A percentile compares a stretch with the other conserved stretches of the same genome.
Evolutionary conservation across 441 rosid species (phyloP).

Genomic region (Hura crepitans): DNA sequence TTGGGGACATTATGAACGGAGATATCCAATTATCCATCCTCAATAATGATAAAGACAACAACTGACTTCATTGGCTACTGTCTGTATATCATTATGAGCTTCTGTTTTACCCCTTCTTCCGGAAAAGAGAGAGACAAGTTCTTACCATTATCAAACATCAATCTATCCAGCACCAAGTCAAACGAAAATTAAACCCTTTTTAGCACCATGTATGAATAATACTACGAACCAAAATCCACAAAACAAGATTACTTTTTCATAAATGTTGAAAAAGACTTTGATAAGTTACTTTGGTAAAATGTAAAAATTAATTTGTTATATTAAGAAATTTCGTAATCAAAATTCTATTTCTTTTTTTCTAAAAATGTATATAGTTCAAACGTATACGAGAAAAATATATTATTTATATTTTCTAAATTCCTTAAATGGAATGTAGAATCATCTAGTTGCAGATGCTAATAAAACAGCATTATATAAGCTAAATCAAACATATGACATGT

Average conservation of each 20-base stretch:
- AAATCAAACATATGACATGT: neutral
- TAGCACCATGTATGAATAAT: neutral
- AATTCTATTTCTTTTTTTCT: no score
- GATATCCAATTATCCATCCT: no score
- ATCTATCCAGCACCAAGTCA: neutral
- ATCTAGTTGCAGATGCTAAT: neutral
- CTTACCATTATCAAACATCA: neutral
- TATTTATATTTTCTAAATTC: no score
- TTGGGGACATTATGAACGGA: neutral
- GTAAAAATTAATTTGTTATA: no score
- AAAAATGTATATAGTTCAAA: neutral
- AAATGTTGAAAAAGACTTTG: no score
- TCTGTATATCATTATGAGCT: neutral
- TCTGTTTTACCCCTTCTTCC: neutral
- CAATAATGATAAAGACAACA: neutral
- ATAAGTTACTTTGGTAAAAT: no score
- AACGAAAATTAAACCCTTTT: neutral
- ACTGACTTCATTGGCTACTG: neutral
- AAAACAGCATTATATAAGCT: neutral
- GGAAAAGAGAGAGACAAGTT: no score
- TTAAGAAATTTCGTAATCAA: no score
- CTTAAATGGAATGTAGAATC: conserved; percentile 21
- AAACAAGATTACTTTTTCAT: no score
- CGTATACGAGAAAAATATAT: neutral
- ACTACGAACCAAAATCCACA: no score